Base-by-base conservation (phyloP, 2,329 filamentous ascomycete genomes). In the Talaromyces funiculosus region DNA sequence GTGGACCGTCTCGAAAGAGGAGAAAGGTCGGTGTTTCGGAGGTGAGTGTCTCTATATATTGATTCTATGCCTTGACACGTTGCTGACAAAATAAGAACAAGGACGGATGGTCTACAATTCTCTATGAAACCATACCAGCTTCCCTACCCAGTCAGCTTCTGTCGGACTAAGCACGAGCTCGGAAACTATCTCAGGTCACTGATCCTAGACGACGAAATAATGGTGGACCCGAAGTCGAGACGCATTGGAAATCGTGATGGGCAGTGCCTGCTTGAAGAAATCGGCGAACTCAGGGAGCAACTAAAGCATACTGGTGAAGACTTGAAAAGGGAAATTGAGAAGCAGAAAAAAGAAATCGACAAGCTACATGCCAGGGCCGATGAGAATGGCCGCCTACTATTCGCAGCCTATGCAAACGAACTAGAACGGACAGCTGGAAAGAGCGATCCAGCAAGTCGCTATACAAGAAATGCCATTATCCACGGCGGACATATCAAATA, bases 1-100 rank as follows among this genome's bases (percentile, higher is more conserved):
- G 38, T 53, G 51, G 31, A 18, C 51, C 51, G 31, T 16, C 51
- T 53, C 51, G 38, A 53, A 53, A 53, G 51, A 53, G 51, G 51
- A 38, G 51, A 24, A 53, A 53, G 38, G 18, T 53, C 16, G 16
- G 51, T 26, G 18, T 38, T 24, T 10, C 18, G 37, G 18, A 53
- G 31, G 31, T 38, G n/a, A 53, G 24, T 4, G 38, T 24, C 20
- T 53, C 22, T 4, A 53, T 24, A n/a, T 24, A 37, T 26, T 38
- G 10, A 16, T 24, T 2, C 4, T 22, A 6, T 35, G 33, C 22
- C 33, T 54, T n/a, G 33, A 26, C 38, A 54, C 5, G 22, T 10
- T 54, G 4, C 20, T 38, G 12, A 54, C 3, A 40, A 18, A 38
- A 54, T 40, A 40, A 54, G 51, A n/a, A 18, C 14, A 54, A 26